A percentile compares a stretch with the other conserved stretches of the same genome.
Evolutionary conservation across 345 rosid species (phyloP).

Genomic region (Streptanthus diversifolius): DNA sequence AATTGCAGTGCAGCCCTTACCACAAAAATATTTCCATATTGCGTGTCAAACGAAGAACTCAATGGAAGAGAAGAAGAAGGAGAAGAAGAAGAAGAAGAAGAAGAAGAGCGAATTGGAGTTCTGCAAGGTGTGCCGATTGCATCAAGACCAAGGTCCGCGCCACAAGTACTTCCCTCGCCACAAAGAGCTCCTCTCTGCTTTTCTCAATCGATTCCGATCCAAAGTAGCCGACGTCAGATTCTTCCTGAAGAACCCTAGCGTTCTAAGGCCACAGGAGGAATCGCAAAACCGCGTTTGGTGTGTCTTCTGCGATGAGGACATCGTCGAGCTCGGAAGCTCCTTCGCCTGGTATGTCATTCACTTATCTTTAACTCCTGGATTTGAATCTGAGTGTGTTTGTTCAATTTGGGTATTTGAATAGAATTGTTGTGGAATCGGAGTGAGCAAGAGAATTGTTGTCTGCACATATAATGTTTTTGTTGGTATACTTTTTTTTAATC

Average conservation of each 20-base stretch:
- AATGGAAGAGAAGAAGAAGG: slow-evolving; percentile 22
- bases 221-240: slow-evolving; percentile 56
- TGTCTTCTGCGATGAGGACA: slow-evolving; percentile 71
- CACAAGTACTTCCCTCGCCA: slow-evolving; percentile 81
- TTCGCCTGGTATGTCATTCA: slow-evolving; percentile 56
- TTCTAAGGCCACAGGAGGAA: slow-evolving; percentile 51
- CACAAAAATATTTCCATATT: background rate
- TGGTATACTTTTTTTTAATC: slow-evolving; percentile 8
- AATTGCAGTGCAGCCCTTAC: background rate
- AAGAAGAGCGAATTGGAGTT: slow-evolving; percentile 51
- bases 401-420: background rate
- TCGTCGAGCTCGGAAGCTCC: slow-evolving; percentile 58
- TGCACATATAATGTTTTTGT: background rate
- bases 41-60: background rate
- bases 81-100: slow-evolving; percentile 21
- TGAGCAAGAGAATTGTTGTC: background rate
- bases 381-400: background rate
- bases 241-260: slow-evolving; percentile 62
- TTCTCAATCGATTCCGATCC: slow-evolving; percentile 57
- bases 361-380: background rate
- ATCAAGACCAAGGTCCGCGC: slow-evolving; percentile 67
- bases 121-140: slow-evolving; percentile 66
- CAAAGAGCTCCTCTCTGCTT: slow-evolving; percentile 49
- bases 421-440: background rate
- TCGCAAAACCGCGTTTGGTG: slow-evolving; percentile 73